phyloP scores from a whole-genome alignment of 2,329 filamentous ascomycete genomes.

The Calonectria henricotiae region DNA sequence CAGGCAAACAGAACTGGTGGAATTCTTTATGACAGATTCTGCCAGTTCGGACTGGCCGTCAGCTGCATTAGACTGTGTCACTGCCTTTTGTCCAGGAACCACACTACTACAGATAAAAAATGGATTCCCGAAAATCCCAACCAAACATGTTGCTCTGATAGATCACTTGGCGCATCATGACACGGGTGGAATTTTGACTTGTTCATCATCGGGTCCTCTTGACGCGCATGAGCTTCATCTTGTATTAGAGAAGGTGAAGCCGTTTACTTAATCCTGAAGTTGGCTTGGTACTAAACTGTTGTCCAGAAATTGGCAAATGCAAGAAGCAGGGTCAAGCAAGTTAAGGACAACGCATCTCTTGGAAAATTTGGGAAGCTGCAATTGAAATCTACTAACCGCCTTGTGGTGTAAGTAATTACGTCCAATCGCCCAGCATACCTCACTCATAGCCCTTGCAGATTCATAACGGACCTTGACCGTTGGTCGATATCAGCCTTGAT shows the following conservation, averaged over 20 bases:
- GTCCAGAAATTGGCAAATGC: not conserved
- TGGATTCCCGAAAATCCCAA: not conserved
- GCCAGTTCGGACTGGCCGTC: not conserved
- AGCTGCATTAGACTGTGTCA: not conserved
- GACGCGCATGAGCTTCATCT: not conserved
- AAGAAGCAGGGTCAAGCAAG: not conserved
- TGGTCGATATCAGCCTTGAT: not conserved
- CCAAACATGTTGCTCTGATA: not conserved
- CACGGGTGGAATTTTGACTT: not conserved
- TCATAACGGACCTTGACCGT: not conserved
- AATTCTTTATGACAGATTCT: not conserved
- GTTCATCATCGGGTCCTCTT: not conserved
- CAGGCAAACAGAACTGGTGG: not conserved
- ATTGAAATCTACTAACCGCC: not conserved
- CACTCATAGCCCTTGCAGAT: not conserved
- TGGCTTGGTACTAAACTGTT: not conserved
- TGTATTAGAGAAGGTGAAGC: not conserved
- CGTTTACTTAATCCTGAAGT: not conserved
- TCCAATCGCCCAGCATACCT: rapidly evolving
- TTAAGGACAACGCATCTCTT: too few relatives aligned
- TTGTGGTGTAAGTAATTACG: not conserved
- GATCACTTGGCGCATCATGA: not conserved
- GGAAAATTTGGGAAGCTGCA: not conserved
- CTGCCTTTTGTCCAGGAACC: not conserved
- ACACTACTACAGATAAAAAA: not conserved